Conservation (phyloP, 2,329 filamentous ascomycete species). For the Westerdykella sp. region DNA sequence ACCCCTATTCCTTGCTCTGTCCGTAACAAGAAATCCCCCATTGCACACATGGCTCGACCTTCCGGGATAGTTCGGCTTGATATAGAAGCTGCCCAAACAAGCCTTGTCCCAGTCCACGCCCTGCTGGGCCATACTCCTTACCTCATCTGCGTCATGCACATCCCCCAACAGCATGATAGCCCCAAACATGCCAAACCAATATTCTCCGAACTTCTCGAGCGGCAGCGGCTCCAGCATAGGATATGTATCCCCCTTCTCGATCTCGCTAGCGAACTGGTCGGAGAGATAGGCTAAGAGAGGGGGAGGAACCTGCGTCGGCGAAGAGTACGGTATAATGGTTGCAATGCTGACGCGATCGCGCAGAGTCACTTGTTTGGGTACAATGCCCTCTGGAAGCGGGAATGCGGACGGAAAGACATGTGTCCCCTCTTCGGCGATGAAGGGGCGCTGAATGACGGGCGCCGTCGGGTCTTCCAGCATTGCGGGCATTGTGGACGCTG, state of each 20-base stretch:
- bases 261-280: slow-evolving; percentile 81
- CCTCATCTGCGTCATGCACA: slow-evolving; percentile 51
- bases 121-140: slow-evolving; percentile 41
- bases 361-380: slow-evolving; percentile 70
- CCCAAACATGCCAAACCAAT: slow-evolving; percentile 89
- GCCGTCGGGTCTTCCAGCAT: slow-evolving; percentile 71
- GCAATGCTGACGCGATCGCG: slow-evolving; percentile 78
- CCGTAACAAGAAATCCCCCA: slow-evolving; percentile 48
- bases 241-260: slow-evolving; percentile 87
- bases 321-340: slow-evolving; percentile 75
- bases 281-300: slow-evolving; percentile 71
- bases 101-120: slow-evolving; percentile 67
- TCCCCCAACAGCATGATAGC: slow-evolving; percentile 81
- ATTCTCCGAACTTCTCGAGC: slow-evolving; percentile 67
- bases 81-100: slow-evolving; percentile 86
- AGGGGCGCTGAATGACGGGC: slow-evolving; percentile 66
- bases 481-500: slow-evolving; percentile 56
- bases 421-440: slow-evolving; percentile 43
- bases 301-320: slow-evolving; percentile 67
- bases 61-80: slow-evolving; percentile 90
- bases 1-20: slow-evolving; percentile 43
- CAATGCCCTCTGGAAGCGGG: slow-evolving; percentile 61
- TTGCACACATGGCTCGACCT: slow-evolving; percentile 84
- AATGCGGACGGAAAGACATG: slow-evolving; percentile 40
- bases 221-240: slow-evolving; percentile 75